These are phyloP conservation scores for Handroanthus guayacan DNA, from an alignment of 257 asterid genomes.

Conservation along the genomic window DNA sequence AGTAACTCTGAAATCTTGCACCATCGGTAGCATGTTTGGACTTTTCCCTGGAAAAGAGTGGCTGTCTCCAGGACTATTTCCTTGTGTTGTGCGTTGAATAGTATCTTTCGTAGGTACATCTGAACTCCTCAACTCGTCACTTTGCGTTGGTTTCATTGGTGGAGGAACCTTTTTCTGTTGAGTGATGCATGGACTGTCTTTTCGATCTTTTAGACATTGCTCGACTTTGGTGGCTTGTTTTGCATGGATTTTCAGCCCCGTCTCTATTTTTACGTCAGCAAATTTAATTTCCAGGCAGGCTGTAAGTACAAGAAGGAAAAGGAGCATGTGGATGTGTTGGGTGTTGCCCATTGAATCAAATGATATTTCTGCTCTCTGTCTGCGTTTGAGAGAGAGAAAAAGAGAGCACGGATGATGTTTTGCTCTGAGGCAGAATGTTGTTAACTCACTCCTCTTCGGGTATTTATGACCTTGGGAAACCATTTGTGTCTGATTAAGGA, in stretches of 20 bases:
- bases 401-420: conserved; percentile 24
- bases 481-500: conserved; percentile 10
- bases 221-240: conserved; percentile 22
- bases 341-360: conserved; percentile 44
- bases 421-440: conserved; percentile 39
- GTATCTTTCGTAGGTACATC: conserved; percentile 26
- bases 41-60: conserved; percentile 44
- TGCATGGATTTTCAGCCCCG: conserved; percentile 17
- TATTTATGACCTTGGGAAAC: conserved; percentile 45
- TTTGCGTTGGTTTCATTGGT: conserved; percentile 21
- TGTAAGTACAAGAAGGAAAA: conserved; percentile 47
- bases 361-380: not conserved
- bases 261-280: conserved; percentile 45
- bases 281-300: conserved; percentile 35
- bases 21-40: conserved; percentile 27
- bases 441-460: conserved; percentile 28
- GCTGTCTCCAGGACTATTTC: conserved; percentile 78
- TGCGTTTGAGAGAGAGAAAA: not conserved
- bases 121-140: conserved; percentile 26
- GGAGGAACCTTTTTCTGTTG: conserved; percentile 25
- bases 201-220: conserved; percentile 17
- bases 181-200: conserved; percentile 7
- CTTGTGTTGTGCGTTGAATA: conserved; percentile 59
- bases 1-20: conserved; percentile 16
- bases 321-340: conserved; percentile 22